These are phyloP conservation scores for Rhodosporidiobolus sp. DNA, from an alignment of 768 basidiomycete genomes.

Conservation along the genomic window DNA sequence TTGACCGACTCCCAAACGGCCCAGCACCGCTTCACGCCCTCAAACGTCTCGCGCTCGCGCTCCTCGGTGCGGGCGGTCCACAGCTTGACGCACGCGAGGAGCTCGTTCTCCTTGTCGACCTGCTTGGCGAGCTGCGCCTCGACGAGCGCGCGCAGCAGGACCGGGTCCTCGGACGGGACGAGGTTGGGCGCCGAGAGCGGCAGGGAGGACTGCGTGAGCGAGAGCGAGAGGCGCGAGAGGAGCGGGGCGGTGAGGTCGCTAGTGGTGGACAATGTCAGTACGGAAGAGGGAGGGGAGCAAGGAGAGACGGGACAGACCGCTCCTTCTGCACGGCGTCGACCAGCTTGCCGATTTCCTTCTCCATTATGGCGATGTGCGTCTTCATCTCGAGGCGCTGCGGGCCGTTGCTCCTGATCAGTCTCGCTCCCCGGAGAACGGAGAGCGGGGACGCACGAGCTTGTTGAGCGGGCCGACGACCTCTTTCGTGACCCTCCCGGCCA, in stretches of 20 bases:
- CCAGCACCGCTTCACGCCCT: slow-evolving; percentile 20
- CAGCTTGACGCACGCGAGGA: slow-evolving; percentile 8
- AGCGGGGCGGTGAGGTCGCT: slow-evolving; percentile 26
- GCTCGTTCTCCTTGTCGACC: slow-evolving; percentile 29
- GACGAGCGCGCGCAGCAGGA: slow-evolving; percentile 25
- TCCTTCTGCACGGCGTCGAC: slow-evolving; percentile 29
- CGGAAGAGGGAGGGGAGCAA: not conserved
- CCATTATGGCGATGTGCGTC: slow-evolving; percentile 9
- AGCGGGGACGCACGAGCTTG: slow-evolving; percentile 1
- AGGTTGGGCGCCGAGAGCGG: slow-evolving; percentile 5
- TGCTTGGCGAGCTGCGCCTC: slow-evolving; percentile 29
- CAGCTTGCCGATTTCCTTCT: slow-evolving; percentile 23
- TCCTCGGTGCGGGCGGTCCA: slow-evolving; percentile 26
- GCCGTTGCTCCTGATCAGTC: not conserved
- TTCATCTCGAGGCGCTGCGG: slow-evolving; percentile 21
- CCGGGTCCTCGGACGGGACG: slow-evolving; percentile 29
- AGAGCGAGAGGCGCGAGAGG: slow-evolving; percentile 13
- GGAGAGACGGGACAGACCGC: slow-evolving; percentile 3
- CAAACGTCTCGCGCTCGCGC: slow-evolving; percentile 22
- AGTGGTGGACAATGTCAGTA: not conserved
- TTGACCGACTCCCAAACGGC: slow-evolving; percentile 25
- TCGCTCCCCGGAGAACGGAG: not conserved
- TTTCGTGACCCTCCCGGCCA: slow-evolving; percentile 15
- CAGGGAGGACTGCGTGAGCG: not conserved
- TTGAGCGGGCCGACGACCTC: slow-evolving; percentile 35